These are phyloP conservation scores for Bimuria novae-zelandiae DNA, from an alignment of 2,329 filamentous ascomycete species.

Conservation along the genomic window DNA sequence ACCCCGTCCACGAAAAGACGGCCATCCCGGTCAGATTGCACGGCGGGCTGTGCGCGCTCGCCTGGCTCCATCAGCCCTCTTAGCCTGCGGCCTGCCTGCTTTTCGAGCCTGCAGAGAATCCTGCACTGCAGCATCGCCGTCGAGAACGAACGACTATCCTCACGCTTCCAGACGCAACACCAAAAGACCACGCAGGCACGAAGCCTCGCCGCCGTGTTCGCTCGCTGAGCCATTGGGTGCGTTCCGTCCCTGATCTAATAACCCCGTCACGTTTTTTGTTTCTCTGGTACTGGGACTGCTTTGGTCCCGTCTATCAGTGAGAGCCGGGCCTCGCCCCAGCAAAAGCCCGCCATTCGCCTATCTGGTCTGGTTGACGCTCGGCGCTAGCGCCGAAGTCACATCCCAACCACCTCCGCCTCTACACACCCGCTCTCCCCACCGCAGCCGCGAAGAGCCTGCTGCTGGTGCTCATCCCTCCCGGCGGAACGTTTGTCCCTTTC, in stretches of 20 bases:
- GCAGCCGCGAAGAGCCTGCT: constrained; percentile 32
- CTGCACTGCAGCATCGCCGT: constrained; percentile 47
- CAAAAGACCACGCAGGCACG: constrained; percentile 18
- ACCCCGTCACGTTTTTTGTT: not conserved
- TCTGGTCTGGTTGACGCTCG: constrained; percentile 41
- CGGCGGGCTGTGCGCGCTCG: constrained; percentile 42
- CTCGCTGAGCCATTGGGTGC: constrained; percentile 34
- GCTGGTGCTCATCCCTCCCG: constrained; percentile 21
- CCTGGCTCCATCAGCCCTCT: constrained; percentile 47
- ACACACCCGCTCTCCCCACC: constrained; percentile 44
- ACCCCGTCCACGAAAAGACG: constrained; percentile 33
- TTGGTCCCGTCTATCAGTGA: constrained; percentile 10
- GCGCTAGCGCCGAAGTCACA: constrained; percentile 44
- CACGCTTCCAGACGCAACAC: constrained; percentile 22
- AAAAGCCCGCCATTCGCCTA: constrained; percentile 46
- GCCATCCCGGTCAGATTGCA: constrained; percentile 32
- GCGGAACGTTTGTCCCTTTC: not conserved
- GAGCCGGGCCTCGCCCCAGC: constrained; percentile 28
- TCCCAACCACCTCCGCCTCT: constrained; percentile 50
- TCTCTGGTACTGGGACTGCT: not conserved
- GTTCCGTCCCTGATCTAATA: constrained; percentile 13
- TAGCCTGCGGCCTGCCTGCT: constrained; percentile 47
- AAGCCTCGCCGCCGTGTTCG: constrained; percentile 23
- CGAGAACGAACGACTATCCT: constrained; percentile 36
- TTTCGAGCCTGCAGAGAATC: constrained; percentile 42